Evolutionary conservation across 2,329 filamentous ascomycete genomes (phyloP), one percentile per base, ranked within the genome.

Genomic region (Claviceps purpurea): DNA sequence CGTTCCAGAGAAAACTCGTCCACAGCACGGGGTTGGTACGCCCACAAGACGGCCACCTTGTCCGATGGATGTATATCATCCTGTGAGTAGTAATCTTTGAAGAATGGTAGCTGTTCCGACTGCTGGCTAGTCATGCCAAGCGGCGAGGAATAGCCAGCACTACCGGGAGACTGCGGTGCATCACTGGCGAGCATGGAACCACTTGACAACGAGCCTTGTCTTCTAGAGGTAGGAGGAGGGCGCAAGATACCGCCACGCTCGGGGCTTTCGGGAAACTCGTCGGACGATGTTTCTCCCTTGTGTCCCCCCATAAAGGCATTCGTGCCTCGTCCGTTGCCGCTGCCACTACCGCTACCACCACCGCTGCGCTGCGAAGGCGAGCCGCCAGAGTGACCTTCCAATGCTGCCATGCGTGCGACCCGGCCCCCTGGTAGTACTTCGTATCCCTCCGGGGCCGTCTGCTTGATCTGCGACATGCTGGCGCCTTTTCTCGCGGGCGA

Each of bases 81-180:
- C 60, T 91, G 85, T 2, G 91, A 97, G 65, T 98, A 98, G 69
- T 98, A 98, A 67, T 98, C 93, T 65, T 95, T 95, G 80, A 98
- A 98, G 64, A 89, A 95, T 4, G 87, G 84, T 51, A 98, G 73
- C 66, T 97, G 93, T 68, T 98, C 93, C 0, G 91, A 97, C 65
- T 96, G 89, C 54, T 91, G 89, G 61, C 89, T 95, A 24, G 83
- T 80, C 55, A 91, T 70, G 26, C 85, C 89, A 61, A 86, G 86
- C 0, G 89, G 89, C 3, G 90, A 96, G 3, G 90, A 95, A 68
- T 87, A 84, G 46, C 76, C 82, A 26, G 75, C 83, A 64, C 79
- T 89, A 54, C 74, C 77, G 6, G 89, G 89, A 10, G 89, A 95
- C 52, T 83, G 83, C 13, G 81, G 75, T 53, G 86, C 83, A 54